Evolutionary conservation across 805 yeast genomes (phyloP).

Genomic region (Candida ficus): DNA sequence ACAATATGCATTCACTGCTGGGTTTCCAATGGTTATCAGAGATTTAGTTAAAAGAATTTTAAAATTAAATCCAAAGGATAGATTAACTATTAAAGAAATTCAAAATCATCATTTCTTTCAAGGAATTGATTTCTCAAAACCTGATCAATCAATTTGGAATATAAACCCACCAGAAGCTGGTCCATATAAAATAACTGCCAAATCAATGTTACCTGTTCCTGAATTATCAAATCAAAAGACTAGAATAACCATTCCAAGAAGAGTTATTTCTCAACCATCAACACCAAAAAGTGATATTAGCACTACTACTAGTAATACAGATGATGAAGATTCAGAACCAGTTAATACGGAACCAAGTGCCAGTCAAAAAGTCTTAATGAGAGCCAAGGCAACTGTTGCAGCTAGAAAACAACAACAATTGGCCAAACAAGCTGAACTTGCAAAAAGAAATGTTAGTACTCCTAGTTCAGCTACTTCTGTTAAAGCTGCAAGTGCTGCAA

Average conservation of each 20-base stretch:
- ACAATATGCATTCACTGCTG: slow-evolving; percentile 81
- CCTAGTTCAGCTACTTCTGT: slow-evolving; percentile 17
- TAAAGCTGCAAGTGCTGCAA: slow-evolving; percentile 17
- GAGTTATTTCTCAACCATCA: slow-evolving; percentile 18
- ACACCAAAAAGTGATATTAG: slow-evolving; percentile 17
- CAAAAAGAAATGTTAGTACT: slow-evolving; percentile 16
- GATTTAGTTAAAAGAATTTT: slow-evolving; percentile 69
- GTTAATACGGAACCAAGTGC: slow-evolving; percentile 22
- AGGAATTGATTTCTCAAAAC: slow-evolving; percentile 48
- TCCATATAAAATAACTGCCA: slow-evolving; percentile 70
- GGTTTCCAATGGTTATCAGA: slow-evolving; percentile 68
- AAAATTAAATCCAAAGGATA: slow-evolving; percentile 56
- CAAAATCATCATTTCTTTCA: slow-evolving; percentile 62
- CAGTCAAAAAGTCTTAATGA: slow-evolving; percentile 23
- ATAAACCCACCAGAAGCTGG: slow-evolving; percentile 56
- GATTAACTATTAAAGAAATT: slow-evolving; percentile 53
- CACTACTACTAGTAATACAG: background rate
- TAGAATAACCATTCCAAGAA: slow-evolving; percentile 22
- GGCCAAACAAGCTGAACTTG: slow-evolving; percentile 3
- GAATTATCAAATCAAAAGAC: slow-evolving; percentile 31
- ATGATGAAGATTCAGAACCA: slow-evolving; percentile 5
- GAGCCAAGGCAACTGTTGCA: slow-evolving; percentile 25
- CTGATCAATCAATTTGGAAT: slow-evolving; percentile 49
- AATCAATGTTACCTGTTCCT: slow-evolving; percentile 75
- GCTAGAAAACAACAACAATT: slow-evolving; percentile 20